phyloP scores from a whole-genome alignment of 352 stramenopile species.

The Phytophthora pseudosyringae region DNA sequence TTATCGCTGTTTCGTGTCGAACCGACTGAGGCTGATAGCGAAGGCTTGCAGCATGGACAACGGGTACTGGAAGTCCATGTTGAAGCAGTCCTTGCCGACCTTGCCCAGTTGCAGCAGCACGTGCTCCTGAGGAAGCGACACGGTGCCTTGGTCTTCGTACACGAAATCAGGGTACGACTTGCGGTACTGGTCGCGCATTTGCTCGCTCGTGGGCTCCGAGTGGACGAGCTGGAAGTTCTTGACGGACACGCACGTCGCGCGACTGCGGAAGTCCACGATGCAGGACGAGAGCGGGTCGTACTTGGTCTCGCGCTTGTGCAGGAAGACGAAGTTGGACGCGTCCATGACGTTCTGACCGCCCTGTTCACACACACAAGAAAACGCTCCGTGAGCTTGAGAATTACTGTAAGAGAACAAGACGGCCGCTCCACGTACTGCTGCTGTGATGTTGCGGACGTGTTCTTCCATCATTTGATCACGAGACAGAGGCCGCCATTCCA shows the following conservation, averaged over 20 bases:
- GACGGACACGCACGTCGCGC: conserved; percentile 90
- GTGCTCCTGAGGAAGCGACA: conserved; percentile 81
- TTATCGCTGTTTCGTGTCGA: conserved; percentile 90
- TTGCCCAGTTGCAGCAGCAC: conserved; percentile 88
- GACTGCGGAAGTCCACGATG: conserved; percentile 92
- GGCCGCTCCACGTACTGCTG: conserved; percentile 44
- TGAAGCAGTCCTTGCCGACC: conserved; percentile 94
- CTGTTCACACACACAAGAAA: conserved; percentile 28
- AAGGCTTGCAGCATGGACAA: conserved; percentile 93
- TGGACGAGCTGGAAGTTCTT: conserved; percentile 95
- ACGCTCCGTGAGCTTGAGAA: conserved; percentile 3
- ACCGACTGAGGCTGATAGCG: conserved; percentile 91
- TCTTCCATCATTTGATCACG: conserved; percentile 85
- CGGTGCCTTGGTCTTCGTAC: conserved; percentile 86
- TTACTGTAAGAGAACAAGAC: neutral
- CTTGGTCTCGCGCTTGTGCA: conserved; percentile 89
- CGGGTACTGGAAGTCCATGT: conserved; percentile 95
- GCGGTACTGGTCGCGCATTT: conserved; percentile 74
- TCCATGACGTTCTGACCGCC: conserved; percentile 85
- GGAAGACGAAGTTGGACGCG: conserved; percentile 76
- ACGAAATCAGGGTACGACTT: conserved; percentile 76
- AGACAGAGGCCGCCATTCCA: conserved; percentile 78
- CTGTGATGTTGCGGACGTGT: conserved; percentile 65
- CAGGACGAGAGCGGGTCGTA: conserved; percentile 93
- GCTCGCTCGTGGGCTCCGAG: conserved; percentile 73